Evolutionary conservation across 108 stramenopile species (phyloP).

Genomic region (Mediolabrus comicus): DNA sequence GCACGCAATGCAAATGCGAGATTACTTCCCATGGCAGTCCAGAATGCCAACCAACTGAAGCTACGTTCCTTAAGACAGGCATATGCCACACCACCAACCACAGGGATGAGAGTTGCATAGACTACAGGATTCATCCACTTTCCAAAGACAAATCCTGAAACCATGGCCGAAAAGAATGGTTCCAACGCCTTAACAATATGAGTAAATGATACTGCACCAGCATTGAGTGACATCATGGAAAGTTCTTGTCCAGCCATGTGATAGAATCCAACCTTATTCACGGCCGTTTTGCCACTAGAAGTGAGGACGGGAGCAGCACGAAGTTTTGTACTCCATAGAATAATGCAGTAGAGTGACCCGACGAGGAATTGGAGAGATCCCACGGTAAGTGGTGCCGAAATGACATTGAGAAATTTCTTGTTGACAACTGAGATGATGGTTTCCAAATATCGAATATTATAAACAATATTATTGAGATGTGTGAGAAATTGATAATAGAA

Average conservation of each 20-base stretch:
- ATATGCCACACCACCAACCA: slow-evolving; percentile 89
- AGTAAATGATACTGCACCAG: slow-evolving; percentile 86
- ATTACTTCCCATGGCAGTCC: slow-evolving; percentile 91
- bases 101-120: slow-evolving; percentile 81
- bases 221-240: slow-evolving; percentile 72
- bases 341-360: slow-evolving; percentile 76
- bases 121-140: slow-evolving; percentile 77
- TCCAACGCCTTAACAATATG: slow-evolving; percentile 94
- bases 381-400: slow-evolving; percentile 89
- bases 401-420: slow-evolving; percentile 90
- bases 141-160: slow-evolving; percentile 71
- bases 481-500: too few relatives aligned
- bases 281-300: slow-evolving; percentile 39
- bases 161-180: slow-evolving; percentile 82
- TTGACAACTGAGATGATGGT: slow-evolving; percentile 92
- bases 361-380: slow-evolving; percentile 88
- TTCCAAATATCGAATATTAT: too few relatives aligned
- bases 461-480: too few relatives aligned
- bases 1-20: slow-evolving; percentile 86
- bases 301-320: slow-evolving; percentile 70
- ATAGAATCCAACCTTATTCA: slow-evolving; percentile 71
- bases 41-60: slow-evolving; percentile 91
- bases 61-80: slow-evolving; percentile 86
- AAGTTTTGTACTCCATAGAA: slow-evolving; percentile 70
- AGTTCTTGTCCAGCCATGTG: slow-evolving; percentile 86